Evolutionary conservation across 2,329 filamentous ascomycete species (phyloP), one percentile per base, ranked within the genome.

Genomic region (Nigrospora oryzae): DNA sequence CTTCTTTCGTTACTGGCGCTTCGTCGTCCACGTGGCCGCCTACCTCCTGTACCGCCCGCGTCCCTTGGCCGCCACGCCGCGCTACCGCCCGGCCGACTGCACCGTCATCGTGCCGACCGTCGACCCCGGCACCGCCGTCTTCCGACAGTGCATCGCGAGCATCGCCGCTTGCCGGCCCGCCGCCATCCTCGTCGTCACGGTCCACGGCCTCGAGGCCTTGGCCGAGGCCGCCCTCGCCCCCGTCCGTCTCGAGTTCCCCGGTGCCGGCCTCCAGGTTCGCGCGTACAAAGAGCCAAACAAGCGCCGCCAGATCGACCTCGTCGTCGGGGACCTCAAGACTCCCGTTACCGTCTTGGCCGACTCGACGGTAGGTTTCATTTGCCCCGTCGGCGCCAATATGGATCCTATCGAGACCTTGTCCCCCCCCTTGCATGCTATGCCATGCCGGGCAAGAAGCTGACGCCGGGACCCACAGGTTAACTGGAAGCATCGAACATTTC

Each of bases 21-120:
- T 75, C 0, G 35, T 73, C 0, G 63, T 70, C 28, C 65, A 74
- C 51, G 42, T 68, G 2, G 23, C 69, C 1, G 64, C 63, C 0
- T 71, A 64, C 40, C 65, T 59, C 49, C 38, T 58, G 0, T 76
- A 75, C 49, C 52, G 52, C 0, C 63, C 73, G 5, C 52, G 60
- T 0, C 51, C 56, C 0, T 46, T 61, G 0, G 53, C 49, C 0
- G 23, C 15, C 0, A 52, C 57, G 3, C 66, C 70, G 0, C 23
- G 23, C 23, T 28, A 28, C 23, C 23, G 8, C 8, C 23, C 23
- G 5, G 23, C 23, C 23, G 23, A 79, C 34, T 68, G 71, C 41
- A 74, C 73, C 0, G 68, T 78, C 16, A 62, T 80, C 38, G 54
- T 80, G 3, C 73, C 75, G 0, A 79, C 74, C 0, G 61, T 76